Evolutionary conservation across 2,329 filamentous ascomycete genomes (phyloP), one percentile per base, ranked within the genome.

Genomic region (Nigrospora sphaerica): DNA sequence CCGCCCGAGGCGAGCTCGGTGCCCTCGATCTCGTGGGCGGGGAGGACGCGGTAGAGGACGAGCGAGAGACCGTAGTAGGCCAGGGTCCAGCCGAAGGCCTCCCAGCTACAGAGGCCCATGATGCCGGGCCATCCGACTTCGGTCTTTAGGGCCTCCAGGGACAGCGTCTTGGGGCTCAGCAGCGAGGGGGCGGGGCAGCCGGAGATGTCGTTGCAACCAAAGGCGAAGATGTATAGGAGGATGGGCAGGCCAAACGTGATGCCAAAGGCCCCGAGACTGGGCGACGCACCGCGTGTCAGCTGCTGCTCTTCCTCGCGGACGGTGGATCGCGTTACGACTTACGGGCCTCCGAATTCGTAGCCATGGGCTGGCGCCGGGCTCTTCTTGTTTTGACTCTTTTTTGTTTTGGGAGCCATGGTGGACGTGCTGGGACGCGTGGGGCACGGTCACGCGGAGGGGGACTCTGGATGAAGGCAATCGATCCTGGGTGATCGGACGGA

Each of bases 131-230:
- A 95, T 56, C 86, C 89, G 38, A 88, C 80, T 60, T 96, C 89
- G 46, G 72, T 63, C 71, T 92, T 93, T 55, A 96, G 70, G 57
- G 80, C 78, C 17, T 84, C 78, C 41, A 90, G 70, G 37, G 82
- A 82, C 49, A 95, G 69, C 10, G 79, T 85, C 47, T 77, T 82
- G 32, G 87, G 90, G 54, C 77, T 75, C 34, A 95, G 76, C 10
- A 92, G 74, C 4, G 87, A 89, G 4, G 91, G 89, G 3, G 88
- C 84, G 40, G 92, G 93, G 62, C 93, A 97, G 48, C 93, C 92
- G 10, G 88, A 85, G 52, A 95, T 73, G 64, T 97, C 91, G 70
- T 96, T 97, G 77, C 92, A 96, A 58, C 85, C 73, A 62, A 96
- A 95, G 40, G 83, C 77, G 61, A 92, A 85, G 57, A 83, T 63